A percentile compares a stretch with the other conserved stretches of the same genome.
Evolutionary conservation across 768 basidiomycete genomes (phyloP).

Genomic region (Cyclocybe aegerita): DNA sequence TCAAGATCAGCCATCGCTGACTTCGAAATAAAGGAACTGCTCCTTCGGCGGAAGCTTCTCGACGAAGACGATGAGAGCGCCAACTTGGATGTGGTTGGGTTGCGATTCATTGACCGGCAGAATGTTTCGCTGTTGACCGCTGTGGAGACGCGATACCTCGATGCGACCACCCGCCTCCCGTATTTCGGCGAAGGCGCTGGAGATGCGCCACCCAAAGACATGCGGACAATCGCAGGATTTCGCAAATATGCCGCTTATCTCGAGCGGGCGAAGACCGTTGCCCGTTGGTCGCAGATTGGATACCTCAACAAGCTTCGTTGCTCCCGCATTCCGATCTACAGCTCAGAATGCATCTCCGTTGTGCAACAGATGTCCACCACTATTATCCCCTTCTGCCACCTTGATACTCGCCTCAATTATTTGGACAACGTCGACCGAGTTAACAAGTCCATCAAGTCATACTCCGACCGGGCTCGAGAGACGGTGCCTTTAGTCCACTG

Average conservation of each 20-base stretch:
- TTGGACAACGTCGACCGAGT: conserved; percentile 41
- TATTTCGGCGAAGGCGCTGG: conserved; percentile 53
- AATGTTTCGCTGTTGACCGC: conserved; percentile 51
- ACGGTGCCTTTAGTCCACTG: conserved; percentile 54
- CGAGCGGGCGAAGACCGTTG: conserved; percentile 47
- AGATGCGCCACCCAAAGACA: conserved; percentile 71
- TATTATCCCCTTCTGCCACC: conserved; percentile 50
- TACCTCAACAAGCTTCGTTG: conserved; percentile 80
- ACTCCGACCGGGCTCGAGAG: conserved; percentile 53
- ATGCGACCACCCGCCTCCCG: conserved; percentile 57
- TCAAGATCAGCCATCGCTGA: conserved; percentile 73
- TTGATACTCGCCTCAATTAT: conserved; percentile 37
- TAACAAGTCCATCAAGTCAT: conserved; percentile 62
- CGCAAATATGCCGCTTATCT: conserved; percentile 48
- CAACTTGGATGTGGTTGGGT: conserved; percentile 63
- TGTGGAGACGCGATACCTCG: conserved; percentile 52
- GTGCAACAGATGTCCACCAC: conserved; percentile 38
- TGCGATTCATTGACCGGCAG: conserved; percentile 61
- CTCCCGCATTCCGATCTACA: conserved; percentile 41
- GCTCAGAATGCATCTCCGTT: conserved; percentile 44
- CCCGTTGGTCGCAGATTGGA: conserved; percentile 68
- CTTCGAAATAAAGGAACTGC: conserved; percentile 84
- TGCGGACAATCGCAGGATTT: conserved; percentile 74
- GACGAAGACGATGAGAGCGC: conserved; percentile 49
- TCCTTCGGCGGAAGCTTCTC: conserved; percentile 75